phyloP scores from a whole-genome alignment of 169 alveolate genomes.

The Plasmodium chabaudi region DNA sequence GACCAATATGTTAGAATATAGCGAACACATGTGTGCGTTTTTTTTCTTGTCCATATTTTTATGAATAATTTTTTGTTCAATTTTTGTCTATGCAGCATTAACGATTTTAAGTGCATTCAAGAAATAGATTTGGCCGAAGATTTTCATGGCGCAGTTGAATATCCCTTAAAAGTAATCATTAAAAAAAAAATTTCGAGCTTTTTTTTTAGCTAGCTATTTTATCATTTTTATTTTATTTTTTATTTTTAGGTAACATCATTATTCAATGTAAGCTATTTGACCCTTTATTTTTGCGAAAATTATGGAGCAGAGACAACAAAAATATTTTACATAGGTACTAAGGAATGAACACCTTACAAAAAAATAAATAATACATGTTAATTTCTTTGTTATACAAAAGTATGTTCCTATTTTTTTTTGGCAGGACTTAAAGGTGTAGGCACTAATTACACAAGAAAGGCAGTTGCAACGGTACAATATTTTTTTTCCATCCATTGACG shows the following conservation, averaged over 20 bases:
- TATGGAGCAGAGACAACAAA: conserved; percentile 81
- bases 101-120: conserved; percentile 81
- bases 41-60: not conserved
- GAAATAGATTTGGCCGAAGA: conserved; percentile 83
- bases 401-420: conserved; percentile 2
- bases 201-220: conserved; percentile 9
- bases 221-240: not conserved
- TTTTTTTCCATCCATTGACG: not conserved
- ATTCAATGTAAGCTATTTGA: conserved; percentile 80
- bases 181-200: not conserved
- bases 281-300: conserved; percentile 80
- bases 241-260: conserved; percentile 79
- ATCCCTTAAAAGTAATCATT: conserved; percentile 80
- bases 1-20: not conserved
- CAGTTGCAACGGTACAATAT: conserved; percentile 80
- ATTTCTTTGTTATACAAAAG: conserved; percentile 1
- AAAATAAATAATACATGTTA: conserved; percentile 2
- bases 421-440: conserved; percentile 82
- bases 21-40: not conserved
- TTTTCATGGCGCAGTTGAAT: conserved; percentile 86
- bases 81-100: conserved; percentile 58
- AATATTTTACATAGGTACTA: conserved; percentile 79
- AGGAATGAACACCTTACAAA: not conserved
- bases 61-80: not conserved
- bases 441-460: conserved; percentile 80